Evolutionary conservation across 331 rosid species (phyloP), one percentile per base, ranked within the genome.

Genomic region (Acacia pycnantha): DNA sequence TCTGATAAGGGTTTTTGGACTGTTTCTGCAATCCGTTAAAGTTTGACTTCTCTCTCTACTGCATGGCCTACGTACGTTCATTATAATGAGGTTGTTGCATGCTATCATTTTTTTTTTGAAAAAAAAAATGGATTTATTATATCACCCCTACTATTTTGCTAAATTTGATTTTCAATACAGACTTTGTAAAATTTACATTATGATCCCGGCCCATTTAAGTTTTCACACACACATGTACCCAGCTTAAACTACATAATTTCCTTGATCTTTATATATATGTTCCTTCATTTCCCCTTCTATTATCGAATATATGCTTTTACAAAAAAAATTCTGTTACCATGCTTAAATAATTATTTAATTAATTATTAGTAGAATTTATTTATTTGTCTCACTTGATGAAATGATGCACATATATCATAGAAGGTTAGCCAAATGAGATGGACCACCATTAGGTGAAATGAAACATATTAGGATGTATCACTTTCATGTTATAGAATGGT

Each of bases 31-130:
- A 73, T 82, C 77, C 88, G 85, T 86, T 81, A 62, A 68, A 78
- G 80, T 89, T 89, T 93, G 97, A 88, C 91, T 90, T 90, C 43
- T 80, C 54, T 73, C 21, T 65, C 22, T 58, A 68, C 81, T 81
- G 84, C 84, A 76, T 76, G 88, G 76, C 82, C 81, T 82, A 74
- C 86, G 71, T 48, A 58, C 70, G 66, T 59, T 71, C 68, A 80
- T 22, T 14, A 22, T 40, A 40, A 77, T 35, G 73, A 67, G 16
- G 15, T 37, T 67, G 47, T 35, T 67, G 24, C 26, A 24, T 18
- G 27, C 43, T 21, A 35, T 67, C 41, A 33, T 66, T 61, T 64
- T 29, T 13, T 27, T 14, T 24, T 9, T 7, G 1, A 41, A 1
- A 8, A 7, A 43, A 43, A 43, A 43, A 1, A 15, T 13, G n/a